These are phyloP conservation scores for Pichia norvegensis DNA, from an alignment of 1,139 yeast species.

Conservation along the genomic window DNA sequence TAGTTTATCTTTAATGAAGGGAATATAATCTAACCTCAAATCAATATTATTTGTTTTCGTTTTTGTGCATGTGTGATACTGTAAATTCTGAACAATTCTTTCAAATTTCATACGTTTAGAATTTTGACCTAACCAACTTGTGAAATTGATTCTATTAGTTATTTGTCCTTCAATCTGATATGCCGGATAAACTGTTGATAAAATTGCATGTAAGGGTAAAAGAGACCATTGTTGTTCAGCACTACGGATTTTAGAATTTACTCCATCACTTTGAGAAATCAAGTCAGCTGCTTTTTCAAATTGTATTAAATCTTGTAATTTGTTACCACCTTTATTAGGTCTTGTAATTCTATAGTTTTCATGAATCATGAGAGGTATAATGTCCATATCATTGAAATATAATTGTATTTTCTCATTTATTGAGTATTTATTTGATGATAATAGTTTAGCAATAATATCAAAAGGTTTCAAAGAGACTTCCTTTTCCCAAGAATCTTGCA, in stretches of 20 bases:
- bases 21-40: constrained; percentile 70
- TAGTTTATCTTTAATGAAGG: constrained; percentile 50
- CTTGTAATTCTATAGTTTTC: constrained; percentile 74
- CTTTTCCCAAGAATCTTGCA: constrained; percentile 75
- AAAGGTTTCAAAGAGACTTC: constrained; percentile 88
- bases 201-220: constrained; percentile 84
- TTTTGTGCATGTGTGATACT: constrained; percentile 75
- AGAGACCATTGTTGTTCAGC: constrained; percentile 95
- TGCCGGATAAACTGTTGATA: constrained; percentile 81
- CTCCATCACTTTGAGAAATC: constrained; percentile 64
- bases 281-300: constrained; percentile 80
- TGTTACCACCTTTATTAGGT: constrained; percentile 36
- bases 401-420: constrained; percentile 80
- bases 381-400: constrained; percentile 91
- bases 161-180: constrained; percentile 68
- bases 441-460: constrained; percentile 70
- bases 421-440: constrained; percentile 51
- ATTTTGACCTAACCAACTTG: constrained; percentile 86
- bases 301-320: constrained; percentile 47
- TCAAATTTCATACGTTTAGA: constrained; percentile 75
- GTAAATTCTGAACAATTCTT: constrained; percentile 77
- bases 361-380: constrained; percentile 92
- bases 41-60: constrained; percentile 73
- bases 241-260: constrained; percentile 76
- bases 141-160: constrained; percentile 65